Conservation (phyloP, 148 eudicot species). For the Rhododendron molle region DNA sequence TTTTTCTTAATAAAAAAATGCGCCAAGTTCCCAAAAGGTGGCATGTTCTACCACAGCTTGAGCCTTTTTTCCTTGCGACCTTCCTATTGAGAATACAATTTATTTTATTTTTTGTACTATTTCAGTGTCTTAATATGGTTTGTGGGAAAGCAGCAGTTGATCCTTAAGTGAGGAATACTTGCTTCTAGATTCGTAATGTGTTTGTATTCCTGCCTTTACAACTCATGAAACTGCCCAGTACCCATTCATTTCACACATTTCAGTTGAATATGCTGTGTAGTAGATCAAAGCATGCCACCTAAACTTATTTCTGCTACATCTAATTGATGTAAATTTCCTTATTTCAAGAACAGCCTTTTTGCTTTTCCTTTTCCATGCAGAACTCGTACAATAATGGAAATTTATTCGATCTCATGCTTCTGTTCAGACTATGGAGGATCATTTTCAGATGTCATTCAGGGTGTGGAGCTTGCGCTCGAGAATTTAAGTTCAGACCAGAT, state of each 20-base stretch:
- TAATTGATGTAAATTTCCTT: neutral
- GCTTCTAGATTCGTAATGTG: neutral
- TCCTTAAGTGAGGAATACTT: neutral
- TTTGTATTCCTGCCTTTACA: neutral
- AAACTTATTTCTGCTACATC: neutral
- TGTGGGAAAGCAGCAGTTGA: neutral
- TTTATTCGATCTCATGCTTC: neutral
- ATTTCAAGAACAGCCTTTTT: neutral
- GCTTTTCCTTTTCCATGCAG: neutral
- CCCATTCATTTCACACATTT: neutral
- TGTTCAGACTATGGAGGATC: conserved; percentile 83
- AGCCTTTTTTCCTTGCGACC: neutral
- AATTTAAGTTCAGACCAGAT: conserved; percentile 52
- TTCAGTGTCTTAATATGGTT: neutral
- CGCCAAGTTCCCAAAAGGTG: neutral
- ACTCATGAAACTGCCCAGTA: neutral
- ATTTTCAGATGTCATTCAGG: conserved; percentile 70
- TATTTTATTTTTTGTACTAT: neutral
- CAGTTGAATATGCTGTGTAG: neutral
- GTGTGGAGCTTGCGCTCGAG: conserved; percentile 67
- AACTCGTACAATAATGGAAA: neutral
- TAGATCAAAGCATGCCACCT: neutral
- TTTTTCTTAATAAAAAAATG: neutral
- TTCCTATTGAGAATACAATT: neutral
- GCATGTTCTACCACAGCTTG: neutral